Conservation (phyloP, 2,329 filamentous ascomycete species). For the Cercospora sp. region DNA sequence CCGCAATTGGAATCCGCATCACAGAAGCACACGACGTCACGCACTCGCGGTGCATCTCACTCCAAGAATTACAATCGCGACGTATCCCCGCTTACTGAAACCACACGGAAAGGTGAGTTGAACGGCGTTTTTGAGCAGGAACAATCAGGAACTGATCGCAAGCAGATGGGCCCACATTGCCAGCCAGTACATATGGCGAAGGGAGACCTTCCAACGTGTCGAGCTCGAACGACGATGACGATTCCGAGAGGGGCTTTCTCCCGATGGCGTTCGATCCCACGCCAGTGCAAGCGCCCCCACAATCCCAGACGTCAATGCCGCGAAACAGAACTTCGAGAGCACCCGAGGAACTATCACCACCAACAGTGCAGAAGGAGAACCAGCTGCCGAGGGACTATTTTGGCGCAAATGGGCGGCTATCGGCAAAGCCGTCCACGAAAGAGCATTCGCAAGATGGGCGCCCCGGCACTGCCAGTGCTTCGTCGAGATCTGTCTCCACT, state of each 20-base stretch:
- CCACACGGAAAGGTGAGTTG: constrained; percentile 37
- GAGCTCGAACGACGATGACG: constrained; percentile 59
- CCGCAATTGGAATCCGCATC: constrained; percentile 63
- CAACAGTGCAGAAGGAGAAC: constrained; percentile 34
- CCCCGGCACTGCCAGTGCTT: constrained; percentile 34
- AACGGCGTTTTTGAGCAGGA: not conserved
- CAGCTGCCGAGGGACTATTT: constrained; percentile 48
- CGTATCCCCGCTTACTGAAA: constrained; percentile 41
- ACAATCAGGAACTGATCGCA: constrained; percentile 18
- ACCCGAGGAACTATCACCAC: constrained; percentile 29
- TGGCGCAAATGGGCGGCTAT: constrained; percentile 32
- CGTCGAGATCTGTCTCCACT: constrained; percentile 49
- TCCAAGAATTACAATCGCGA: constrained; percentile 35
- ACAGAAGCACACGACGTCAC: constrained; percentile 30
- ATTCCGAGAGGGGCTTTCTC: constrained; percentile 51
- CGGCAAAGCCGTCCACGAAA: constrained; percentile 40
- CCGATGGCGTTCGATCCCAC: constrained; percentile 56
- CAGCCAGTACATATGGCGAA: constrained; percentile 74
- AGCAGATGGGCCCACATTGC: constrained; percentile 65
- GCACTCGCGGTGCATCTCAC: constrained; percentile 32
- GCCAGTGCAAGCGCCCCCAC: constrained; percentile 32
- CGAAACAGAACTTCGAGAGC: constrained; percentile 32
- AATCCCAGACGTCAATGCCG: constrained; percentile 27
- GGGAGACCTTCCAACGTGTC: constrained; percentile 72
- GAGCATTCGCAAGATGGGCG: constrained; percentile 45